Evolutionary conservation across 352 stramenopile genomes (phyloP), one percentile per base, ranked within the genome.

Genomic region (Globisporangium ultimum): DNA sequence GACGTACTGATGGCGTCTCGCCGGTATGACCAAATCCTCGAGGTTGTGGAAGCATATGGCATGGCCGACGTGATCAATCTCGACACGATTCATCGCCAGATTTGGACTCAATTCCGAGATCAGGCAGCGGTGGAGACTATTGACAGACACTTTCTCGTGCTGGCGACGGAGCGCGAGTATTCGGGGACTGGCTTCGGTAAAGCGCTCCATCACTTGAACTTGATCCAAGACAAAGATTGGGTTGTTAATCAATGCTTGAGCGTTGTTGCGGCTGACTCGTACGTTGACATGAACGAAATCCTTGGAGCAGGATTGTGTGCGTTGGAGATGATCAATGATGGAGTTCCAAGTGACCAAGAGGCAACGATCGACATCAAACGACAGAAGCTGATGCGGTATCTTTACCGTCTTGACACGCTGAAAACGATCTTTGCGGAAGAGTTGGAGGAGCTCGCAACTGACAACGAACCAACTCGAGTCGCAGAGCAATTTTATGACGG

Each of bases 251-350:
- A 89, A 53, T 87, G 78, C 47, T 57, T 85, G 13, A 28, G 56
- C 11, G 36, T 76, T 2, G 49, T 89, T 34, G 60, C 66, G 0
- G 58, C 72, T 6, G 67, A 76, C 45, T 88, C 76, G 9, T 70
- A 71, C 2, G 48, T 56, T 3, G 66, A 73, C n/a, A 89, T 89
- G 80, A 85, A 80, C 22, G 76, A 78, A 17, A 64, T 91, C 14
- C 57, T 91, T n/a, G 61, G 72, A 11, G 48, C 75, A 48, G 82
- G 76, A 2, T 61, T 71, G 58, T 60, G 67, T 56, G 69, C 74
- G 3, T 61, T 71, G 46, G 21, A 57, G 3, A 60, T 18, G 1
- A 22, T 68, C 10, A 22, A 3, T 12, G 14, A 74, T 22, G 48
- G 56, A 28, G 53, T 50, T 28, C 15, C 12, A 47, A 22, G 34